Conservation (phyloP, 2,329 filamentous ascomycete genomes). For the Xylariaceae sp. region DNA sequence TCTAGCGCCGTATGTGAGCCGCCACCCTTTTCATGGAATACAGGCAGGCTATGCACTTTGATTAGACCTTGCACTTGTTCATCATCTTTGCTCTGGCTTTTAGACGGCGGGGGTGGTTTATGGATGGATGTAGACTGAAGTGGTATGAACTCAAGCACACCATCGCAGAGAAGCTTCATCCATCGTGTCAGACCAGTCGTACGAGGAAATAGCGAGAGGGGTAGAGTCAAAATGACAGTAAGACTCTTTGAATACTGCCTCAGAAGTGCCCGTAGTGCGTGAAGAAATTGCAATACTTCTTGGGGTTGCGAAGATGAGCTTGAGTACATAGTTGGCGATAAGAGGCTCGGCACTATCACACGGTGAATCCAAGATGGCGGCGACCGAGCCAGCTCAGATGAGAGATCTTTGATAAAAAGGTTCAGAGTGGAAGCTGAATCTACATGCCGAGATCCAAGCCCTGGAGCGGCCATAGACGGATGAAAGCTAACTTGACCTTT, state of each 20-base stretch:
- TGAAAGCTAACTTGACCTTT: slow-evolving; percentile 53
- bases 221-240: slow-evolving; percentile 72
- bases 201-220: slow-evolving; percentile 75
- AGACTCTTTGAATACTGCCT: slow-evolving; percentile 61
- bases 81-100: slow-evolving; percentile 49
- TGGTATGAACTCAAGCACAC: slow-evolving; percentile 78
- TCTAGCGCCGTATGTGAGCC: slow-evolving; percentile 71
- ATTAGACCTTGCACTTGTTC: slow-evolving; percentile 84
- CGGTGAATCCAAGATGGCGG: slow-evolving; percentile 66
- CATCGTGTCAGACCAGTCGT: slow-evolving; percentile 72
- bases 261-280: slow-evolving; percentile 70
- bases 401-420: slow-evolving; percentile 58
- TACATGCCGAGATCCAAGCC: slow-evolving; percentile 15
- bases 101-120: slow-evolving; percentile 49
- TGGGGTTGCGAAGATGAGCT: slow-evolving; percentile 65
- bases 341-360: slow-evolving; percentile 75
- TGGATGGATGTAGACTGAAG: slow-evolving; percentile 55
- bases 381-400: slow-evolving; percentile 52
- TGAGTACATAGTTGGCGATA: slow-evolving; percentile 83
- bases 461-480: slow-evolving; percentile 31
- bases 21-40: slow-evolving; percentile 85
- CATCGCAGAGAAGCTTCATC: slow-evolving; percentile 81
- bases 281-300: slow-evolving; percentile 75
- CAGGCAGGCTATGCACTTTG: slow-evolving; percentile 74
- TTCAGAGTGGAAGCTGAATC: slow-evolving; percentile 52